Percentiles rank a stretch among this genome's conserved stretches.
Evolutionary conservation across 108 stramenopile genomes (phyloP).

Genomic region (Craspedostauros australis): DNA sequence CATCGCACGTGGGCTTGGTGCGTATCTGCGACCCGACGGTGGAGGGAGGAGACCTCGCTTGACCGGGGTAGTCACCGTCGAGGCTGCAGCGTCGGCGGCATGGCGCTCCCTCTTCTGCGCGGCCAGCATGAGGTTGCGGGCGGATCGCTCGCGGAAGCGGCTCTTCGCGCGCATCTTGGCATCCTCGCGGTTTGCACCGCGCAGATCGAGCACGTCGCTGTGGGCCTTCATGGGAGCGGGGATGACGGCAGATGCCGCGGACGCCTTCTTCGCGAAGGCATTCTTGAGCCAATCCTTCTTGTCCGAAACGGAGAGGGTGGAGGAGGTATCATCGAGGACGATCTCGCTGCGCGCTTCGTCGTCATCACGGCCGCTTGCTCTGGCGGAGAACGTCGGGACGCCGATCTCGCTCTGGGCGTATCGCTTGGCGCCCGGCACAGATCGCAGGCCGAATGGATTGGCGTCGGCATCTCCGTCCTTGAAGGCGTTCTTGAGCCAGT

Average conservation of each 20-base stretch:
- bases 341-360: slow-evolving; percentile 12
- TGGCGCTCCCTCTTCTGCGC: background rate
- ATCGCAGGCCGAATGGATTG: slow-evolving; percentile 1
- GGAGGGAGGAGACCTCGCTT: too few species aligned
- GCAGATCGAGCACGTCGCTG: slow-evolving; percentile 22
- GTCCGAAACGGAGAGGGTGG: slow-evolving; percentile 48
- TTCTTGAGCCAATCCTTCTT: slow-evolving; percentile 63
- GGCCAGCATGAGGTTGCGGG: slow-evolving; percentile 5
- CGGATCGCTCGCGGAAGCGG: slow-evolving; percentile 19
- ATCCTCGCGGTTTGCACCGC: slow-evolving; percentile 26
- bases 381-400: background rate
- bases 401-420: slow-evolving; percentile 25
- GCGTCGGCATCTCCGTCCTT: slow-evolving; percentile 5
- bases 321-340: slow-evolving; percentile 20
- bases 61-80: too few species aligned
- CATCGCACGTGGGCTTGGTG: too few species aligned
- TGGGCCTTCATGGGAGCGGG: slow-evolving; percentile 6
- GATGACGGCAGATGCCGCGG: background rate
- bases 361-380: background rate
- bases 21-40: too few species aligned
- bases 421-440: background rate
- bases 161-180: slow-evolving; percentile 24
- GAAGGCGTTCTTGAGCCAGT: slow-evolving; percentile 27
- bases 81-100: background rate
- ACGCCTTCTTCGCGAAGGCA: slow-evolving; percentile 45